Conservation (phyloP, 768 basidiomycete species). For the Amanita molliuscula region DNA sequence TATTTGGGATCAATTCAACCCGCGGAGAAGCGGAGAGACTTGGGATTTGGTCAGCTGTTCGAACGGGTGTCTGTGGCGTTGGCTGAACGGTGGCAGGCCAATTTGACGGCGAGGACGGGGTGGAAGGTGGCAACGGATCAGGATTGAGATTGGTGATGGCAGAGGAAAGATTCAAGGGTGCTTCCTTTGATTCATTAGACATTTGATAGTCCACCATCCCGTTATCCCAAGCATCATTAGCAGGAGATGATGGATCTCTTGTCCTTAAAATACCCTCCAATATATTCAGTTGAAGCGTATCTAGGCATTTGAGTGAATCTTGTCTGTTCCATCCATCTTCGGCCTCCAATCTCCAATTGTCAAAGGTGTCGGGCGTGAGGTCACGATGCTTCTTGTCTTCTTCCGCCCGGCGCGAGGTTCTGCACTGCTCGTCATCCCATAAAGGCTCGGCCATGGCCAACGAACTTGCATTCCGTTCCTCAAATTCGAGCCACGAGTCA, state of each 20-base stretch:
- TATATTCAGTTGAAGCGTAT: slow-evolving; percentile 13
- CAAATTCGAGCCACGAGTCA: slow-evolving; percentile 22
- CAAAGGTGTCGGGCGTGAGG: neutral
- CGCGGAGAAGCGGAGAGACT: neutral
- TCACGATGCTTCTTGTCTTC: slow-evolving; percentile 9
- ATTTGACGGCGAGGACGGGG: neutral
- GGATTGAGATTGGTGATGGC: neutral
- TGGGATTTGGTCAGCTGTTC: neutral
- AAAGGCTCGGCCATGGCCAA: slow-evolving; percentile 11
- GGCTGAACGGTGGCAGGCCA: neutral
- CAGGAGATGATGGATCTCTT: slow-evolving; percentile 2
- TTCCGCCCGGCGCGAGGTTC: slow-evolving; percentile 5
- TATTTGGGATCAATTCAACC: neutral
- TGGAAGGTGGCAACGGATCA: neutral
- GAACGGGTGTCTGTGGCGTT: neutral
- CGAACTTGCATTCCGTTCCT: slow-evolving; percentile 20
- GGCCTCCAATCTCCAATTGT: neutral
- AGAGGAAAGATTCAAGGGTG: neutral
- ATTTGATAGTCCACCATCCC: slow-evolving; percentile 1
- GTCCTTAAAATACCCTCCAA: slow-evolving; percentile 17
- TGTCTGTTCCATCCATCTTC: slow-evolving; percentile 3
- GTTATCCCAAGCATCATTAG: neutral
- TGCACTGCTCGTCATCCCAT: slow-evolving; percentile 3
- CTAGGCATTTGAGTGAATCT: slow-evolving; percentile 12
- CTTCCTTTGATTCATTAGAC: neutral